Base-by-base conservation (phyloP, 2,329 filamentous ascomycete genomes). In the Dothideomycetes sp. region DNA sequence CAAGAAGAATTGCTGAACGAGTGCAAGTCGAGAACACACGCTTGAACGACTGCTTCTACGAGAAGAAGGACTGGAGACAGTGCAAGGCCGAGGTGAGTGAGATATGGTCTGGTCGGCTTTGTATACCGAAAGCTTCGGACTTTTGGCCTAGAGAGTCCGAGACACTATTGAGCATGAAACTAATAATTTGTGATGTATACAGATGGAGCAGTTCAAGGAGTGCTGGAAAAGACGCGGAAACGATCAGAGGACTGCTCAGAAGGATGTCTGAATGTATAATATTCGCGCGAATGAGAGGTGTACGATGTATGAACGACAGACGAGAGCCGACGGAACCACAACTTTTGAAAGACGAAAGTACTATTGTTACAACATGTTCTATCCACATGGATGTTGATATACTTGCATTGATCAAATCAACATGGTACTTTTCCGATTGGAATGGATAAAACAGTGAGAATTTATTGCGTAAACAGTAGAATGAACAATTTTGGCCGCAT, bases 141-240 rank as follows among this genome's bases (percentile, higher is more conserved):
- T n/a, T n/a, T n/a, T 27, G 29, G 28, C 29, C 27, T 40, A 16
- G 27, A 18, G 32, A 25, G 15, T 27, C 29, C 29, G 37, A 27
- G 20, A 4, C 29, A 15, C 16, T 9, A 8, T 27, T 27, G n/a
- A 19, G n/a, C 9, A 33, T 19, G 8, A 17, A 25, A 19, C 23
- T 29, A 28, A 22, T 45, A 33, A 45, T 16, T 10, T 16, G 10
- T 8, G 6, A 15, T 5, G 10, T 5, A 2, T 17, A 25, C 51
- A 96, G 89, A 93, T 96, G 83, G 82, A 91, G 57, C 71, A 74
- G 2, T 96, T 96, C 59, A 80, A 79, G 55, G 74, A 82, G 53
- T 96, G 89, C 63, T 96, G 89, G 89, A 94, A 93, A 65, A 72
- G 71, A 48, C 80, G 93, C 53, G 80, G 86, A 34, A 96, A 96